Base-by-base conservation (phyloP, 2,329 filamentous ascomycete genomes). In the Claviceps sp. region DNA sequence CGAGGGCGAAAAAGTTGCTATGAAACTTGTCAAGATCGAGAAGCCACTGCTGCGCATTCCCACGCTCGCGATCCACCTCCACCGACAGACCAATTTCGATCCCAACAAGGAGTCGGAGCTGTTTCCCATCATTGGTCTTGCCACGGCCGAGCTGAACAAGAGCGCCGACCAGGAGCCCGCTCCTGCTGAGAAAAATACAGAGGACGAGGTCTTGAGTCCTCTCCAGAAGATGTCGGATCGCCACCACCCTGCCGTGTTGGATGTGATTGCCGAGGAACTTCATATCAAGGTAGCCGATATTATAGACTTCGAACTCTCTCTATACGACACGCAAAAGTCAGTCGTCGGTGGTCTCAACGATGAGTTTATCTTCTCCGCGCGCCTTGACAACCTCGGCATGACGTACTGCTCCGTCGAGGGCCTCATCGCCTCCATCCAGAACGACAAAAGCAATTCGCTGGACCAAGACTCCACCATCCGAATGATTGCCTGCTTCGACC, bases 31-130 rank as follows among this genome's bases (percentile, higher is more conserved):
- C 70, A 93, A 94, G 71, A 80, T 98, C 57, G 86, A 95, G 61
- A 83, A 85, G 62, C 93, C 93, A 16, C 85, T 98, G 60, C 77
- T 97, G 58, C 81, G 93, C 50, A 91, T 98, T 55, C 93, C 93
- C 1, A 95, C 89, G 3, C 75, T 98, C 57, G 93, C 93, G 38
- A 94, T 97, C 58, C 93, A 98, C 69, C 80, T 98, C 53, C 85
- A 96, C 63, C 85, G 91, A 52, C 82, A 87, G 60, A 78, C 86
- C 61, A 87, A 77, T 56, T 98, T 98, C 63, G 77, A 88, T 52
- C 95, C 94, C 64, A 98, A 97, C 76, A 97, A 96, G 73, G 93
- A 98, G 73, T 89, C 85, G 24, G 91, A 98, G 68, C 73, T 98
- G 24, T 94, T 95, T 63, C 93, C 93, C 5, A 96, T 98, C 62